Evolutionary conservation across 2,329 filamentous ascomycete genomes (phyloP).

Genomic region (Capronia coronata): DNA sequence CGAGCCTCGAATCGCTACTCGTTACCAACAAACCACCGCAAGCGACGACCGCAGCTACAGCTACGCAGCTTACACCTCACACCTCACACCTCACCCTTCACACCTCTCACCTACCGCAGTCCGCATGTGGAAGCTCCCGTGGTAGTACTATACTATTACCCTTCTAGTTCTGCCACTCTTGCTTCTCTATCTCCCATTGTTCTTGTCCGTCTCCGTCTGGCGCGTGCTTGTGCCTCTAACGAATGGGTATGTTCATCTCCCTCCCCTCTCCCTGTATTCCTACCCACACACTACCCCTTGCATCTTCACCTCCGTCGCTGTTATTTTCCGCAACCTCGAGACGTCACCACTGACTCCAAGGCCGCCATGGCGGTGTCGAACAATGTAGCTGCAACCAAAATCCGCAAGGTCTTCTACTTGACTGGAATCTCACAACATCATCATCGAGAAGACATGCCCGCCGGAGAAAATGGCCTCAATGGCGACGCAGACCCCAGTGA

Average conservation of each 20-base stretch:
- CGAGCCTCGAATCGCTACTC: neutral
- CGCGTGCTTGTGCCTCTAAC: neutral
- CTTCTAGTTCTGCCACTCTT: neutral
- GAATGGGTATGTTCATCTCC: constrained; percentile 11
- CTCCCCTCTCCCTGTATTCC: neutral
- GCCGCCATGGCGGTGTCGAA: constrained; percentile 16
- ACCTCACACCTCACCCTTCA: no score
- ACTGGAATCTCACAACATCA: constrained; percentile 9
- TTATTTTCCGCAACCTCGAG: constrained; percentile 1
- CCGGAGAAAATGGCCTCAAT: constrained; percentile 29
- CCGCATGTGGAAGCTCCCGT: neutral
- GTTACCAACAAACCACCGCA: no score
- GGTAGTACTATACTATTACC: neutral
- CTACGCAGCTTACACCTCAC: no score
- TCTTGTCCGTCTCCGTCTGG: neutral
- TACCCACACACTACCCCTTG: neutral
- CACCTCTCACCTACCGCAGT: no score
- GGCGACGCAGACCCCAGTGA: constrained; percentile 33
- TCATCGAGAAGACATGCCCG: constrained; percentile 14
- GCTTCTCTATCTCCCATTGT: no score
- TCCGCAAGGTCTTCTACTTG: constrained; percentile 18
- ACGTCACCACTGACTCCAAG: constrained; percentile 6
- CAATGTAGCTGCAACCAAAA: constrained; percentile 21
- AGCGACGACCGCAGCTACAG: no score
- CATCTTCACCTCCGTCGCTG: neutral